A percentile compares a stretch with the other conserved stretches of the same genome.
Evolutionary conservation across 2,329 filamentous ascomycete species (phyloP).

Genomic region (Aschersonia sp.): DNA sequence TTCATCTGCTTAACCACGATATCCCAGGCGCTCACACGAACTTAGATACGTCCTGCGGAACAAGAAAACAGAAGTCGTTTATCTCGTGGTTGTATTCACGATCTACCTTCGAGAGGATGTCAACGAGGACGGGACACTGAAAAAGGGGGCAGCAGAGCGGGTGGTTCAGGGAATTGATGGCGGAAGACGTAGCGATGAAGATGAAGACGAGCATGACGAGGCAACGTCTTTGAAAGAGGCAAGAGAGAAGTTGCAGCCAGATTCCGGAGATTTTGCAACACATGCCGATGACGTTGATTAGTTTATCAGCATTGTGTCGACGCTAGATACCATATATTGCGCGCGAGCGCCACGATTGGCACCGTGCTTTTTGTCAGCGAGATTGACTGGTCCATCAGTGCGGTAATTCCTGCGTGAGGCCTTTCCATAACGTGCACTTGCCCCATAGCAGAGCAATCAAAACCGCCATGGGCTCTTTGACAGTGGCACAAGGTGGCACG

Average conservation of each 20-base stretch:
- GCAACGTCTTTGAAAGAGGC: constrained; percentile 23
- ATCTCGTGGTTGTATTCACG: constrained; percentile 71
- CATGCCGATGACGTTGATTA: constrained; percentile 30
- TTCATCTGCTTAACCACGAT: constrained; percentile 7
- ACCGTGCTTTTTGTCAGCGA: too few species aligned
- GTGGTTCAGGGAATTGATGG: constrained; percentile 6
- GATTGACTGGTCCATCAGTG: too few species aligned
- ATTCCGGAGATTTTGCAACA: constrained; percentile 9
- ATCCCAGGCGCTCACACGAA: constrained; percentile 55
- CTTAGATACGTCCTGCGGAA: constrained; percentile 90
- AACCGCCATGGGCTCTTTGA: too few species aligned
- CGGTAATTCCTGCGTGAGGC: too few species aligned
- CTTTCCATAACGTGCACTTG: too few species aligned
- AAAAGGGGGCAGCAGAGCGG: constrained; percentile 20
- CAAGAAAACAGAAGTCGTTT: constrained; percentile 53
- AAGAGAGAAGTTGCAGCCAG: constrained; percentile 18
- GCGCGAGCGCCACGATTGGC: too few species aligned
- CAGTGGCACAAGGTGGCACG: too few species aligned
- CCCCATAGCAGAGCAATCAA: too few species aligned
- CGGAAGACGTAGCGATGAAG: constrained; percentile 11
- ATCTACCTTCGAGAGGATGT: constrained; percentile 56
- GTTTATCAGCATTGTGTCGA: background rate
- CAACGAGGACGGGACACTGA: constrained; percentile 42
- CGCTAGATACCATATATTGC: background rate
- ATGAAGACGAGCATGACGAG: constrained; percentile 18